These are phyloP conservation scores for Hyaloperonospora arabidopsidis DNA, from an alignment of 352 stramenopile genomes.

Conservation along the genomic window DNA sequence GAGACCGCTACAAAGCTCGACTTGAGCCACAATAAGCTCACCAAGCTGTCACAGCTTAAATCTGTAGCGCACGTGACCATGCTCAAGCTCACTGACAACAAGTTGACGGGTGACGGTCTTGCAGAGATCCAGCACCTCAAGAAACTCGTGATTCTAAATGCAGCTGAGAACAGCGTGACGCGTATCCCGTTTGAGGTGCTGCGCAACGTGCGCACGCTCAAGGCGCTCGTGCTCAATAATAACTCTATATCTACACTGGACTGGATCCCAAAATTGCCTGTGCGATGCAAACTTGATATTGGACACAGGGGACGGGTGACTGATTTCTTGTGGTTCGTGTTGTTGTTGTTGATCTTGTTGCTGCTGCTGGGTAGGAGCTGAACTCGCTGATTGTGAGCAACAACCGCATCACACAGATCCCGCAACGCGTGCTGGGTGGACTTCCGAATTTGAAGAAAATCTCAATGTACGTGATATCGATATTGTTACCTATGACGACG, in stretches of 20 bases:
- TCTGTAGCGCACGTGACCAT: conserved; percentile 52
- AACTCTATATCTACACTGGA: conserved; percentile 78
- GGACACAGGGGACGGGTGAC: neutral
- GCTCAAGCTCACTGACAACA: conserved; percentile 76
- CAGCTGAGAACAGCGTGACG: conserved; percentile 63
- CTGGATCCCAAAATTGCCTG: conserved; percentile 67
- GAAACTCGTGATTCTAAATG: conserved; percentile 77
- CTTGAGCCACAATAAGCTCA: conserved; percentile 81
- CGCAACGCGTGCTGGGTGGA: conserved; percentile 48
- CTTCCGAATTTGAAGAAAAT: conserved; percentile 77
- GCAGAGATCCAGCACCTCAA: conserved; percentile 64
- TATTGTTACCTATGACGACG: neutral
- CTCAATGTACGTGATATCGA: conserved; percentile 48
- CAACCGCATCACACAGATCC: conserved; percentile 69
- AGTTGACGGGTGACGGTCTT: conserved; percentile 61
- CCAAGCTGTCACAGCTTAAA: conserved; percentile 70
- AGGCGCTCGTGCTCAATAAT: conserved; percentile 80
- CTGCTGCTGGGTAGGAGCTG: conserved; percentile 33
- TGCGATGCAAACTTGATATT: conserved; percentile 4
- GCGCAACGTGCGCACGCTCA: conserved; percentile 57
- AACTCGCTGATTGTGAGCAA: conserved; percentile 84
- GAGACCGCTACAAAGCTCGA: conserved; percentile 62
- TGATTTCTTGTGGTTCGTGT: neutral
- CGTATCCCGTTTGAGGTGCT: conserved; percentile 65
- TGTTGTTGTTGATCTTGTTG: neutral